Conservation (phyloP, 2,329 filamentous ascomycete species). For the Calonectria montana region DNA sequence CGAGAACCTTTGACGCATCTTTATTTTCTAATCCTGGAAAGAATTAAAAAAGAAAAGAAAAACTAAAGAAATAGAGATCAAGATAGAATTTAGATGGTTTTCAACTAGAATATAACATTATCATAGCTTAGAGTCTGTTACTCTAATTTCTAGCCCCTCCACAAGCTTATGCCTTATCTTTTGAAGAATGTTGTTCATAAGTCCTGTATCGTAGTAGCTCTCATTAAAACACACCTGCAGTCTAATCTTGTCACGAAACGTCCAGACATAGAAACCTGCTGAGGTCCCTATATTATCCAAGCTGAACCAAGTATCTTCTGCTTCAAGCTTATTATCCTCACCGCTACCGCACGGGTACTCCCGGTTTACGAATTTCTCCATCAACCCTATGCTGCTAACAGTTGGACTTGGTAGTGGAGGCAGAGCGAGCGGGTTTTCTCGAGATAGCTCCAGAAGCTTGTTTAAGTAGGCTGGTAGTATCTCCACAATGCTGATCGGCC, state of each 20-base stretch:
- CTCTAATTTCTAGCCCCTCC: background rate
- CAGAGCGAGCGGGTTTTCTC: background rate
- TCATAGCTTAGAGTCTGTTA: background rate
- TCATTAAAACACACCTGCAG: background rate
- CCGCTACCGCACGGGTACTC: background rate
- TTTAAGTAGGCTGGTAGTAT: background rate
- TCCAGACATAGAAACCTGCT: background rate
- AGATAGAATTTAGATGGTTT: background rate
- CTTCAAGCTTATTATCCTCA: background rate
- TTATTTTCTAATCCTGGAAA: too few relatives aligned
- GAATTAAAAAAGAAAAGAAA: too few relatives aligned
- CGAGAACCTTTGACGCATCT: too few relatives aligned
- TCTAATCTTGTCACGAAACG: background rate
- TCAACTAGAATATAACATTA: background rate
- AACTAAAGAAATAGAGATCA: too few relatives aligned
- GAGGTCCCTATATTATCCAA: background rate
- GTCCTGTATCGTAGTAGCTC: background rate
- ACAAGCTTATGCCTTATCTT: background rate
- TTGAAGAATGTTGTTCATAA: background rate
- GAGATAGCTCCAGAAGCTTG: background rate
- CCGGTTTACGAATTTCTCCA: background rate
- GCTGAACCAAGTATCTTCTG: background rate
- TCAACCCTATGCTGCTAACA: background rate
- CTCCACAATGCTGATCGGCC: background rate
- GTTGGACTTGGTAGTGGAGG: background rate